Evolutionary conservation across 495 filamentous ascomycete genomes (phyloP).

Genomic region (Tirmania nivea): DNA sequence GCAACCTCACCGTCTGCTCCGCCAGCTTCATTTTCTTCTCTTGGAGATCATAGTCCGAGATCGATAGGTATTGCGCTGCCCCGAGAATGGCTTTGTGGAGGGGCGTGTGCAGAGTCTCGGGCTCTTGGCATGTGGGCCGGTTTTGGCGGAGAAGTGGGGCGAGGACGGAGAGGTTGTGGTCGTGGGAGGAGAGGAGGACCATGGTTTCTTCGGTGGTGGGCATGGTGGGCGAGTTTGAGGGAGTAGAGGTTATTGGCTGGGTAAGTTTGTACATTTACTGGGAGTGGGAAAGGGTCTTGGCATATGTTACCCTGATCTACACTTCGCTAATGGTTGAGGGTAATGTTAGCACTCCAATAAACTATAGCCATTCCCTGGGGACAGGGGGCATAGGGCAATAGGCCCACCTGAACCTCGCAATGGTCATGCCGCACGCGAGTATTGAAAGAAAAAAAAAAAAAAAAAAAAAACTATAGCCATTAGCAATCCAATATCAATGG

Average conservation of each 20-base stretch:
- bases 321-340: too few relatives aligned
- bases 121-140: conserved; percentile 56
- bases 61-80: conserved; percentile 11
- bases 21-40: conserved; percentile 32
- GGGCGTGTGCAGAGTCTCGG: conserved; percentile 65
- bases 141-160: conserved; percentile 43
- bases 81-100: conserved; percentile 82
- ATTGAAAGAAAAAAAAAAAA: too few relatives aligned
- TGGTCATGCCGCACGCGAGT: too few relatives aligned
- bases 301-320: too few relatives aligned
- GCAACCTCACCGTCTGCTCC: conserved; percentile 43
- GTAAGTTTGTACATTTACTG: too few relatives aligned
- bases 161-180: conserved; percentile 59
- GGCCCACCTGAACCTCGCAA: too few relatives aligned
- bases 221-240: background rate
- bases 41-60: conserved; percentile 6
- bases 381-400: too few relatives aligned
- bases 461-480: too few relatives aligned
- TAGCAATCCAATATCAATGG: too few relatives aligned
- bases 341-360: too few relatives aligned
- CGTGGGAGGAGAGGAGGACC: conserved; percentile 58
- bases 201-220: background rate
- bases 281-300: too few relatives aligned
- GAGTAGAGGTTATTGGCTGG: background rate
- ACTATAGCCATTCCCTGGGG: too few relatives aligned